Evolutionary conservation across 441 rosid genomes (phyloP).

Genomic region (Brassica hybrid): DNA sequence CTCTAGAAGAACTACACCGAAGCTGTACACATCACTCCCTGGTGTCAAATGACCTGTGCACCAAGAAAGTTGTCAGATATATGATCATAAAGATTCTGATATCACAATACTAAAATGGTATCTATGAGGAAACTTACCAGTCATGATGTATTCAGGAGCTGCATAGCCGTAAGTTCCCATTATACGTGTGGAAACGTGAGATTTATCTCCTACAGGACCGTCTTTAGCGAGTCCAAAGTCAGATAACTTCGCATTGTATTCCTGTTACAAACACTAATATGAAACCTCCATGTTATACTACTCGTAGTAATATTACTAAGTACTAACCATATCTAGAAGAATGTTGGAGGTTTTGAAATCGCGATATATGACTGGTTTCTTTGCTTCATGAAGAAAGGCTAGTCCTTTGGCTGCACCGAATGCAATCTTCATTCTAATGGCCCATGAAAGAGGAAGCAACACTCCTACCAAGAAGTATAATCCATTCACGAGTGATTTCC

Average conservation of each 20-base stretch:
- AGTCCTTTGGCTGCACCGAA: conserved; percentile 81
- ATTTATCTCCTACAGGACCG: conserved; percentile 79
- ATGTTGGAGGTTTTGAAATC: conserved; percentile 82
- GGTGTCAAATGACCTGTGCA: conserved; percentile 82
- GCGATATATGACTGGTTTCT: conserved; percentile 75
- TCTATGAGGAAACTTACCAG: conserved; percentile 46
- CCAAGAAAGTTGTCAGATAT: background rate
- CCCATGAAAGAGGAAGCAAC: conserved; percentile 76
- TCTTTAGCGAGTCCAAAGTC: conserved; percentile 82
- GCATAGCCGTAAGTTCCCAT: conserved; percentile 86
- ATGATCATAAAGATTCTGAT: background rate
- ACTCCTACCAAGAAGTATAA: conserved; percentile 48
- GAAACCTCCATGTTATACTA: conserved; percentile 16
- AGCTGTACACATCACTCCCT: conserved; percentile 93
- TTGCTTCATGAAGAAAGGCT: conserved; percentile 77
- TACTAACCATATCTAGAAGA: conserved; percentile 61
- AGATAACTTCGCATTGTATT: conserved; percentile 71
- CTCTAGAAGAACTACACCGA: conserved; percentile 86
- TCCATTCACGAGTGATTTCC: background rate
- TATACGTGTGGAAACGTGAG: conserved; percentile 78
- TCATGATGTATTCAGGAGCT: conserved; percentile 81
- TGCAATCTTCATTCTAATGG: conserved; percentile 70
- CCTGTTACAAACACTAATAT: conserved; percentile 46
- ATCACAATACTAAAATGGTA: conserved; percentile 1
- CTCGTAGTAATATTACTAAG: background rate